Conservation (phyloP, 495 filamentous ascomycete species). For the Podospora appendiculata region DNA sequence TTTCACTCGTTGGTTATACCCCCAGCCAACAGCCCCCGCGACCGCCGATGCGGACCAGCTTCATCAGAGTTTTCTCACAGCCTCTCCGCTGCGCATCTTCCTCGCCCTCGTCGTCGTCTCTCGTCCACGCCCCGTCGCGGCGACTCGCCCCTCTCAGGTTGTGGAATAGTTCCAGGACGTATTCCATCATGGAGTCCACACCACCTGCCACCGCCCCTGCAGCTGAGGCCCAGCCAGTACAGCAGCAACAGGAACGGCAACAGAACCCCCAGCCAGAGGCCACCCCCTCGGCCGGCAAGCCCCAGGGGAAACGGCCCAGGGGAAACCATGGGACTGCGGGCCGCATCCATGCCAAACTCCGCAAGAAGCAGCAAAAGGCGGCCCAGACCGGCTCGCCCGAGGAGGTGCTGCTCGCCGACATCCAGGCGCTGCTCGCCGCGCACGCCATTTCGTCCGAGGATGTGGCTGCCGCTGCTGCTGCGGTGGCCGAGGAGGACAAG, state of each 20-base stretch:
- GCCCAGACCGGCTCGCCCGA: constrained; percentile 46
- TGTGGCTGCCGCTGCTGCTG: constrained; percentile 20
- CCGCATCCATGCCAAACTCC: neutral
- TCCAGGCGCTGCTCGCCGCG: constrained; percentile 54
- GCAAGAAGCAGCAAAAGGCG: constrained; percentile 15
- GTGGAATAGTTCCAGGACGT: neutral
- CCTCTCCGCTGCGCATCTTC: neutral
- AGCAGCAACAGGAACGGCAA: neutral
- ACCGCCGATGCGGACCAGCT: neutral
- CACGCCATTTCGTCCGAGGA: constrained; percentile 24
- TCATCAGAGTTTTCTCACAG: constrained; percentile 8
- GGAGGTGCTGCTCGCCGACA: constrained; percentile 66
- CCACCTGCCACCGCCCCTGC: neutral
- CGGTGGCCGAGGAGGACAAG: constrained; percentile 10
- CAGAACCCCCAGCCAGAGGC: no score
- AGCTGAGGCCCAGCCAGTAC: neutral
- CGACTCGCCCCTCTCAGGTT: neutral
- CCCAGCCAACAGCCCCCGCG: neutral
- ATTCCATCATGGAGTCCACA: neutral
- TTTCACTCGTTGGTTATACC: neutral
- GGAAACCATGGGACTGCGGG: no score
- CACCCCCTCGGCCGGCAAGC: no score
- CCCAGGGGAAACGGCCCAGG: no score
- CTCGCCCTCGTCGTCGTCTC: neutral
- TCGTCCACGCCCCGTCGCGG: neutral